These are phyloP conservation scores for Lepidopterella palustris DNA, from an alignment of 495 filamentous ascomycete species.

Conservation along the genomic window DNA sequence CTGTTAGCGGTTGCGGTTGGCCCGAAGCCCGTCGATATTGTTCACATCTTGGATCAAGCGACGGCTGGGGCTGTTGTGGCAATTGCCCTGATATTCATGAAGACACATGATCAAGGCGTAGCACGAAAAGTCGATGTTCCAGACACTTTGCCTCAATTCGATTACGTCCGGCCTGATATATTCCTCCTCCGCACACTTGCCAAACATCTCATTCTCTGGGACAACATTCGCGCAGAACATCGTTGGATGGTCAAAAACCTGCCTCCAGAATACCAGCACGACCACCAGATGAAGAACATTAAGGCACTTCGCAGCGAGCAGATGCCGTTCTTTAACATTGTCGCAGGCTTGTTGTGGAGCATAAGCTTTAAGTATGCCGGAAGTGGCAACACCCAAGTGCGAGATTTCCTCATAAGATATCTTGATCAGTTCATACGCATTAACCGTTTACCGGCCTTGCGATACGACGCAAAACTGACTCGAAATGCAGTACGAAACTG, in stretches of 20 bases:
- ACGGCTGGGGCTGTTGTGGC: constrained; percentile 86
- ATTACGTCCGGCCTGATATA: constrained; percentile 90
- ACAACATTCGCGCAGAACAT: constrained; percentile 60
- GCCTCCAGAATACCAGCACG: constrained; percentile 56
- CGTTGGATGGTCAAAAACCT: constrained; percentile 71
- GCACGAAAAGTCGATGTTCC: constrained; percentile 91
- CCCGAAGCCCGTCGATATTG: constrained; percentile 77
- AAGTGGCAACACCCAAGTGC: constrained; percentile 61
- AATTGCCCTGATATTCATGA: constrained; percentile 94
- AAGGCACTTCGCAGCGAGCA: constrained; percentile 61
- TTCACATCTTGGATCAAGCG: constrained; percentile 87
- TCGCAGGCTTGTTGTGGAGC: constrained; percentile 80
- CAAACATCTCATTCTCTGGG: constrained; percentile 92
- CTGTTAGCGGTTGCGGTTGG: constrained; percentile 77
- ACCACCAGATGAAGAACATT: constrained; percentile 48
- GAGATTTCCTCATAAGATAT: constrained; percentile 76
- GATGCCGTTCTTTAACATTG: constrained; percentile 86
- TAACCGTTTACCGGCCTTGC: constrained; percentile 56
- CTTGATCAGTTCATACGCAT: constrained; percentile 83
- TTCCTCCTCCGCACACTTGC: constrained; percentile 85
- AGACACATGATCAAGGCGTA: constrained; percentile 80
- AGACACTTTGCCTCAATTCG: constrained; percentile 80
- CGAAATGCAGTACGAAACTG: constrained; percentile 81
- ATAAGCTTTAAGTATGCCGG: constrained; percentile 82
- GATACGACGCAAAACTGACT: constrained; percentile 75